Conservation (phyloP, 202 grass and related monocot genomes). For the Panicum hallii region DNA sequence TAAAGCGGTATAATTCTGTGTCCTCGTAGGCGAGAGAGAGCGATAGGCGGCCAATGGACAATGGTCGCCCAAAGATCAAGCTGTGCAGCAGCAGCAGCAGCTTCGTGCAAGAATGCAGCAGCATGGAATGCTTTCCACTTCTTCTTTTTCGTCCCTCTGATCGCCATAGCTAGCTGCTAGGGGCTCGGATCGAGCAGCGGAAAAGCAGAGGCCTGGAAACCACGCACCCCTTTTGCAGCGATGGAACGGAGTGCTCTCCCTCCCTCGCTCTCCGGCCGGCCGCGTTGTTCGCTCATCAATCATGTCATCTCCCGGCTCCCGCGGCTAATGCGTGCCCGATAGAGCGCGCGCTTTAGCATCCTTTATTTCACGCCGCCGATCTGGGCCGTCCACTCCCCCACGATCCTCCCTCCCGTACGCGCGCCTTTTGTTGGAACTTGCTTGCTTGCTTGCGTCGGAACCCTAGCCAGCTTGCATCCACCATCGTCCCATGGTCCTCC, state of each 20-base stretch:
- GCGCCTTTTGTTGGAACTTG: slow-evolving; percentile 2
- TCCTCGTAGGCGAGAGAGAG: neutral
- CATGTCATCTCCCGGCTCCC: neutral
- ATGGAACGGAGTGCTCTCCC: neutral
- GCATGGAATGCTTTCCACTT: neutral
- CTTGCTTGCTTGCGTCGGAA: neutral
- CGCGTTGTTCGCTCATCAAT: slow-evolving; percentile 20
- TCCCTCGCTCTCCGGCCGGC: neutral
- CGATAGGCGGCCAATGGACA: slow-evolving; percentile 18
- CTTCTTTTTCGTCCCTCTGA: neutral
- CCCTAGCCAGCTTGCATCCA: slow-evolving; percentile 51
- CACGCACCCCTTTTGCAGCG: slow-evolving; percentile 16
- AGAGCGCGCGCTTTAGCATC: slow-evolving; percentile 49
- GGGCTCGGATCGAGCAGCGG: neutral
- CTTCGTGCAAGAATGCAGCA: neutral
- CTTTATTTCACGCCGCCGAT: slow-evolving; percentile 27
- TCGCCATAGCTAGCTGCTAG: neutral
- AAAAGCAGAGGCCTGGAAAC: slow-evolving; percentile 60
- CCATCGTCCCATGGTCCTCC: neutral
- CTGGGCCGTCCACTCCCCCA: slow-evolving; percentile 39
- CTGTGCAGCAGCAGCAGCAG: slow-evolving; percentile 35
- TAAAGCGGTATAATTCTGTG: slow-evolving; percentile 35
- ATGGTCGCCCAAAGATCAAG: slow-evolving; percentile 32
- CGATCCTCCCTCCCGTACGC: neutral
- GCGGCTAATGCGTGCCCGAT: neutral